phyloP scores from a whole-genome alignment of 768 basidiomycete species.

The Amylocystis lapponica region DNA sequence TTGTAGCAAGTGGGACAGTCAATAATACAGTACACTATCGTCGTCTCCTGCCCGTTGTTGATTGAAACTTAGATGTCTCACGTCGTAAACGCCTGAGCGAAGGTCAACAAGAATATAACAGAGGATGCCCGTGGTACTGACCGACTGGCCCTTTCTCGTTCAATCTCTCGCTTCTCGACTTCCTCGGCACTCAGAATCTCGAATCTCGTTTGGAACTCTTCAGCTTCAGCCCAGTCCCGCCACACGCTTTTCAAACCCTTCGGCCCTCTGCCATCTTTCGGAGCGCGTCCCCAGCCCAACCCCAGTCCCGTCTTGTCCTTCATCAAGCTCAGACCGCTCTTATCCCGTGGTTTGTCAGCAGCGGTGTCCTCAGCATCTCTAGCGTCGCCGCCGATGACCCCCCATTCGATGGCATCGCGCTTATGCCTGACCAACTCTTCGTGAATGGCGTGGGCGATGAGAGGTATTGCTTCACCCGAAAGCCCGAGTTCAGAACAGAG shows the following conservation, averaged over 20 bases:
- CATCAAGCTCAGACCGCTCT: slow-evolving; percentile 48
- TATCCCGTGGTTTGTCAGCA: slow-evolving; percentile 36
- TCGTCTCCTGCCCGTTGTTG: slow-evolving; percentile 4
- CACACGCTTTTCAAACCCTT: slow-evolving; percentile 83
- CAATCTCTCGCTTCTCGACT: slow-evolving; percentile 83
- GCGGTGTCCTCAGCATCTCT: slow-evolving; percentile 23
- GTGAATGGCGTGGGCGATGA: slow-evolving; percentile 90
- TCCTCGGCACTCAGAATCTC: slow-evolving; percentile 87
- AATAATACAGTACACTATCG: neutral
- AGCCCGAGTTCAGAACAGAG: slow-evolving; percentile 87
- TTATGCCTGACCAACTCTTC: slow-evolving; percentile 96
- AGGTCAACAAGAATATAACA: slow-evolving; percentile 1
- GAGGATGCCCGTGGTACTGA: slow-evolving; percentile 29
- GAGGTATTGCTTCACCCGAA: slow-evolving; percentile 78
- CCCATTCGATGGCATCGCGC: slow-evolving; percentile 92
- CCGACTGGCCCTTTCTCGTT: slow-evolving; percentile 81
- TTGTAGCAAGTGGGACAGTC: too few relatives aligned
- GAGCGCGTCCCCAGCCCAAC: slow-evolving; percentile 68
- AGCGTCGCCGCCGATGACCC: slow-evolving; percentile 63
- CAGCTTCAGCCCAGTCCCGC: slow-evolving; percentile 92
- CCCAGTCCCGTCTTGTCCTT: slow-evolving; percentile 84
- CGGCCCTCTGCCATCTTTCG: slow-evolving; percentile 76
- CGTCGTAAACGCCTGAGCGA: slow-evolving; percentile 48
- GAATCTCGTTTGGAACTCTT: slow-evolving; percentile 85
- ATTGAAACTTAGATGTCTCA: slow-evolving; percentile 66